Conservation (phyloP, 805 yeast genomes). For the Myxozyma nipponensis region DNA sequence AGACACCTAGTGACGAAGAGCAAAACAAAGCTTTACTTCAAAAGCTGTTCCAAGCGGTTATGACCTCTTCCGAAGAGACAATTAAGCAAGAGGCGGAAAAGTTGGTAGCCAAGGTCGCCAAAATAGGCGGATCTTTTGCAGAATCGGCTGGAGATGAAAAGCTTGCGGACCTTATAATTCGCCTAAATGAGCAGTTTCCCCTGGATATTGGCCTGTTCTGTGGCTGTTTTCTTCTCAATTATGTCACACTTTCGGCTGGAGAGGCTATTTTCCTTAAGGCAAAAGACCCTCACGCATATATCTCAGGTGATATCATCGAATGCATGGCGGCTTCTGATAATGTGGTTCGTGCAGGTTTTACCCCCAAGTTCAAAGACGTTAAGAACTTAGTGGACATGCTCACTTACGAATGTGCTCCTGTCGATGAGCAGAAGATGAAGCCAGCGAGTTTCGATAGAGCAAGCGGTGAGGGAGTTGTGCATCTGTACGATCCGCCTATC, state of each 20-base stretch:
- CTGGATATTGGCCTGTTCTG: constrained; percentile 92
- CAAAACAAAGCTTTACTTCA: constrained; percentile 65
- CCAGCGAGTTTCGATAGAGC: constrained; percentile 49
- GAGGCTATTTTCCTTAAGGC: constrained; percentile 97
- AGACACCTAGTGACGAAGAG: constrained; percentile 46
- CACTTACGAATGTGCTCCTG: constrained; percentile 84
- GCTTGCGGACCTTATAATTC: constrained; percentile 67
- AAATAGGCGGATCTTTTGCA: constrained; percentile 57
- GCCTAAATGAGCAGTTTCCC: constrained; percentile 86
- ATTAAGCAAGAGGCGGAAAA: constrained; percentile 56
- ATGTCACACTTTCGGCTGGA: constrained; percentile 75
- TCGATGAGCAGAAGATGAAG: constrained; percentile 88
- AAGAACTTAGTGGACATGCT: constrained; percentile 82
- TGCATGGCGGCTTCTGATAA: constrained; percentile 99
- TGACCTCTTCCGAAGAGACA: constrained; percentile 69
- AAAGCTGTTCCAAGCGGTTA: constrained; percentile 71
- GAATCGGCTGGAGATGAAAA: constrained; percentile 43
- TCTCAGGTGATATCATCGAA: constrained; percentile 94
- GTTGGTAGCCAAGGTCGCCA: constrained; percentile 61
- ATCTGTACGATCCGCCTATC: constrained; percentile 89
- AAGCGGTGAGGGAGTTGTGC: constrained; percentile 36
- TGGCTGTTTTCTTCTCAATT: constrained; percentile 89
- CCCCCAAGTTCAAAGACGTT: constrained; percentile 99
- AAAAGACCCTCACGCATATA: constrained; percentile 97
- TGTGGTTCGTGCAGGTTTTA: constrained; percentile 97